Conservation (phyloP, 73 alveolate species). For the Paramecium sexaurelia region DNA sequence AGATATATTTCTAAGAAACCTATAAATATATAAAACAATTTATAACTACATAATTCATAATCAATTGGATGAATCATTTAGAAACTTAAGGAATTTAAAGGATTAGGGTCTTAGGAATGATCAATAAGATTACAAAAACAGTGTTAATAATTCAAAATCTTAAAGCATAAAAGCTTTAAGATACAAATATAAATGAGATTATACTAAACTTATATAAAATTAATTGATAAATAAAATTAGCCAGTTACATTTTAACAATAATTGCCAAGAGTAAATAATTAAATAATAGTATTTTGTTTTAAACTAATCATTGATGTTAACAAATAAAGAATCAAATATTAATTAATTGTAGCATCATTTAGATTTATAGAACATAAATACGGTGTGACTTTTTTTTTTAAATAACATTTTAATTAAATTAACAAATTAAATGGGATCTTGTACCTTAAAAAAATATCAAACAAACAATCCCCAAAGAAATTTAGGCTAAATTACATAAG, state of each 20-base stretch:
- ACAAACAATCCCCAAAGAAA: background rate
- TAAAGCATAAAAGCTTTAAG: too few relatives aligned
- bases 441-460: background rate
- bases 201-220: background rate
- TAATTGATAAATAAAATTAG: background rate
- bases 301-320: background rate
- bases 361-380: background rate
- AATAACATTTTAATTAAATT: slow-evolving; percentile 13
- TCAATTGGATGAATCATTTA: too few relatives aligned
- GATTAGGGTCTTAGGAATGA: too few relatives aligned
- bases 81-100: too few relatives aligned
- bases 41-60: too few relatives aligned
- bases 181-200: background rate
- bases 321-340: background rate
- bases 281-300: background rate
- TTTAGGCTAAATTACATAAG: background rate
- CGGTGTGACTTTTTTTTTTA: background rate
- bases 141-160: too few relatives aligned
- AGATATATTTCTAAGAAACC: too few relatives aligned
- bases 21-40: too few relatives aligned
- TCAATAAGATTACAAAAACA: too few relatives aligned
- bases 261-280: background rate
- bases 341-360: background rate
- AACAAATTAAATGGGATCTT: slow-evolving; percentile 17
- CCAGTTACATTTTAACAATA: background rate